Conservation (phyloP, 768 basidiomycete genomes). For the Phaeotremella fagi region DNA sequence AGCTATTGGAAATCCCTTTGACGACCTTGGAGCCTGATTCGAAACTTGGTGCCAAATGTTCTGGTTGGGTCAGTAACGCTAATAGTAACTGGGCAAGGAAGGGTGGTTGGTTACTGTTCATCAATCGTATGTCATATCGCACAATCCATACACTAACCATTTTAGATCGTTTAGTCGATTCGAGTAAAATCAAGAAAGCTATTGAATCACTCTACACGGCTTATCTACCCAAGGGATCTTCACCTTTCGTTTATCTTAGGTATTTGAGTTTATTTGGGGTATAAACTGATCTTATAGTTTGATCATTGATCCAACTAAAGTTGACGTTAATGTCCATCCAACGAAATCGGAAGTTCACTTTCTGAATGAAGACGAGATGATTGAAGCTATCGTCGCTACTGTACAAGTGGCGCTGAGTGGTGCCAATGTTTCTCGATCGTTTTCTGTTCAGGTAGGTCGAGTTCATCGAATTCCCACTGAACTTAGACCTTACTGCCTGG, state of each 20-base stretch:
- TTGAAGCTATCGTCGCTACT: constrained; percentile 66
- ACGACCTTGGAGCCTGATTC: constrained; percentile 37
- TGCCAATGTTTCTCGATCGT: constrained; percentile 50
- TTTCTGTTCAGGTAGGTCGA: constrained; percentile 49
- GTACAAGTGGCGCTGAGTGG: constrained; percentile 62
- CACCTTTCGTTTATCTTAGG: constrained; percentile 92
- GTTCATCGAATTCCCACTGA: neutral
- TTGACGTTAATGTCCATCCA: constrained; percentile 97
- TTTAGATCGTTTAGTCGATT: constrained; percentile 87
- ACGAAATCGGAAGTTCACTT: constrained; percentile 97
- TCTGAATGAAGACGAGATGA: constrained; percentile 80
- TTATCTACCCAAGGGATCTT: constrained; percentile 81
- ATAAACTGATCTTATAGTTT: constrained; percentile 62
- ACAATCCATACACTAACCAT: neutral
- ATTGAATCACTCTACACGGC: constrained; percentile 79
- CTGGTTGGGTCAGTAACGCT: constrained; percentile 73
- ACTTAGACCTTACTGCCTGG: constrained; percentile 46
- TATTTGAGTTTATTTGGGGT: too few species aligned
- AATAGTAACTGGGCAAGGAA: constrained; percentile 82
- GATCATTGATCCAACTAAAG: constrained; percentile 73
- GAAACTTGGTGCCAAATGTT: constrained; percentile 63
- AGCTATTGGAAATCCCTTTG: constrained; percentile 54
- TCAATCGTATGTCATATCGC: constrained; percentile 70
- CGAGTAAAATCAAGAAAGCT: constrained; percentile 74
- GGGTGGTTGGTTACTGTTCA: constrained; percentile 79